These are phyloP conservation scores for Staphylotrichum tortipilum DNA, from an alignment of 495 filamentous ascomycete species.

Conservation along the genomic window DNA sequence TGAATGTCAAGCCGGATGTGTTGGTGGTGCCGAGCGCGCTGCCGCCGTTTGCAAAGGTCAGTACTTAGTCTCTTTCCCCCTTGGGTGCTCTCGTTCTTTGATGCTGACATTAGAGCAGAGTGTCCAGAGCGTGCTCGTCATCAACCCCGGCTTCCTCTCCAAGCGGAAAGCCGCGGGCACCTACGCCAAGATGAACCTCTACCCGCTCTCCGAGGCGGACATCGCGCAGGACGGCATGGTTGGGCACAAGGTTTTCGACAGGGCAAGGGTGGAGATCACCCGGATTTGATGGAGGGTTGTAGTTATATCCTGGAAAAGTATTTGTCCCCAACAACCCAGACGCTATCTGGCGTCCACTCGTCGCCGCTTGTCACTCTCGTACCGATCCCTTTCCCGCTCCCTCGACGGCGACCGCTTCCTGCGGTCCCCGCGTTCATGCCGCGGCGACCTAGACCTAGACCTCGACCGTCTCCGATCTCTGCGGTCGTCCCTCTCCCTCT, in stretches of 20 bases:
- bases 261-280: conserved; percentile 76
- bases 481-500: conserved; percentile 15
- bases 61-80: conserved; percentile 17
- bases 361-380: conserved; percentile 57
- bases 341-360: conserved; percentile 42
- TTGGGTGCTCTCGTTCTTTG: not conserved
- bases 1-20: conserved; percentile 76
- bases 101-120: conserved; percentile 46
- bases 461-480: conserved; percentile 25
- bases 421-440: conserved; percentile 41
- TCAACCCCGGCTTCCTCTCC: conserved; percentile 83
- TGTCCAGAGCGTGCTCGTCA: conserved; percentile 71
- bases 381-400: conserved; percentile 49
- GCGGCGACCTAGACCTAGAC: conserved; percentile 34
- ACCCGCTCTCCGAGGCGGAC: conserved; percentile 56
- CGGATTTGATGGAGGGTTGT: conserved; percentile 47
- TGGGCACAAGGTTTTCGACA: conserved; percentile 66
- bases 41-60: conserved; percentile 78
- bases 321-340: too few relatives aligned
- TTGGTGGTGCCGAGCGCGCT: conserved; percentile 75
- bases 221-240: conserved; percentile 45
- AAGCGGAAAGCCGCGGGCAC: conserved; percentile 73
- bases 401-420: conserved; percentile 59
- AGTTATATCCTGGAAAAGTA: not conserved
- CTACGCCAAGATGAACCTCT: conserved; percentile 66